A percentile compares a stretch with the other conserved stretches of the same genome.
phyloP scores from a whole-genome alignment of 192 early-diverging fungal genomes.

The Podila epigama region DNA sequence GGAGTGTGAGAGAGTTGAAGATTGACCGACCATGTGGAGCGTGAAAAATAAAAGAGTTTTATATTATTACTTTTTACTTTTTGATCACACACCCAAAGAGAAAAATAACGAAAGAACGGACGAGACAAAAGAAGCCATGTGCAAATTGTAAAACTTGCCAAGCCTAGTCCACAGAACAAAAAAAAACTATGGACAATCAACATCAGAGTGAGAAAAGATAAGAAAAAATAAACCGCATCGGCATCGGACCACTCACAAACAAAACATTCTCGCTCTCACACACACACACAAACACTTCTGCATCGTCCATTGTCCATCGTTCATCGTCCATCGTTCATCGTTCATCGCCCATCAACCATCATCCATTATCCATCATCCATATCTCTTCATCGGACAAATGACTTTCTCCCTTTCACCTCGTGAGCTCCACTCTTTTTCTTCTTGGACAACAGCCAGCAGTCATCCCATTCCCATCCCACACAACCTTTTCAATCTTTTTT shows the following conservation, averaged over 20 bases:
- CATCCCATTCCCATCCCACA: background rate
- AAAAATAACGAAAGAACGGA: background rate
- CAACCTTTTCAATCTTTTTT: background rate
- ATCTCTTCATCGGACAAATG: background rate
- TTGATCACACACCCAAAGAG: background rate
- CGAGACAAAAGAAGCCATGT: background rate
- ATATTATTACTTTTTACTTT: no score
- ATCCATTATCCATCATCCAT: background rate
- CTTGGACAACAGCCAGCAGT: background rate
- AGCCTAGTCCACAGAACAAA: background rate
- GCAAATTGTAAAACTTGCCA: no score
- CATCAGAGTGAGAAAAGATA: background rate
- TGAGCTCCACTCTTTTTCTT: background rate
- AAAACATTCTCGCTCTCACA: no score
- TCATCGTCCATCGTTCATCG: background rate
- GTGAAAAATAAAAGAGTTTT: background rate
- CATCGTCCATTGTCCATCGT: no score
- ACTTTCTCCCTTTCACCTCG: background rate
- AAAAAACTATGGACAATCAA: no score
- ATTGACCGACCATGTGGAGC: no score
- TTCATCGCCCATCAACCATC: no score
- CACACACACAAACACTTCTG: no score
- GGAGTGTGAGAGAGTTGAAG: slow-evolving; percentile 1
- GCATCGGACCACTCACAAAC: no score
- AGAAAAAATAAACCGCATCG: background rate